Base-by-base conservation (phyloP, 208 protist species). In the Vickermania ingenoplastis region DNA sequence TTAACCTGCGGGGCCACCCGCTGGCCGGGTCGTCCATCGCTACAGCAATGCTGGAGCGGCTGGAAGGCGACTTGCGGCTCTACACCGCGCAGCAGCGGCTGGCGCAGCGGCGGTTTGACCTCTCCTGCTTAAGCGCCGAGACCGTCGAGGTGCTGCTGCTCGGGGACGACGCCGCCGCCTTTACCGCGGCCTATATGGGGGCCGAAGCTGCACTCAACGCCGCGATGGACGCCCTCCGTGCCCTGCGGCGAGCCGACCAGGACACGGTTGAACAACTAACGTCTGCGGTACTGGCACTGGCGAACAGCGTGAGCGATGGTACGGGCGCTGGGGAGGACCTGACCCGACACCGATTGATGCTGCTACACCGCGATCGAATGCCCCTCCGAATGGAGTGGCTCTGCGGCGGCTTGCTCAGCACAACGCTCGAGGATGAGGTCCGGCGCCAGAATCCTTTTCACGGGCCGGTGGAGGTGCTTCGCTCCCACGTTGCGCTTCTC, bases 11-110 rank as follows among this genome's bases (percentile, higher is more conserved):
- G 0, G 13, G 50, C 31, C 79, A 87, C 67, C 63, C 67, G 2
- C 64, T 71, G 31, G 67, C 77, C 13, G 59, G 61, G 30, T 64
- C 81, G 1, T 79, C 73, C 3, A 67, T 96, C 30, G 81, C 79
- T 29, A 57, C 78, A 53, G 71, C 75, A 59, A 89, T 96, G 84
- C 75, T 92, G 51, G 65, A 76, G 29, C 75, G 89, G 1, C 63
- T 96, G 17, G 77, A 86, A 53, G 72, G 83, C 26, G 89, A 96
- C 69, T 74, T 82, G 11, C 41, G 30, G 28, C 65, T 73, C 49
- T 95, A 84, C 67, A 68, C 70, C n/a, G 26, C 63, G 2, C 69
- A 87, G 63, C 67, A 79, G 63, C 63, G 66, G 51, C 11, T n/a
- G 36, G 17, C 7, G 36, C 36, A 17, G 7, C 49, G 61, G 2